phyloP scores from a whole-genome alignment of 768 basidiomycete genomes.

The Kwoniella botswanensis region DNA sequence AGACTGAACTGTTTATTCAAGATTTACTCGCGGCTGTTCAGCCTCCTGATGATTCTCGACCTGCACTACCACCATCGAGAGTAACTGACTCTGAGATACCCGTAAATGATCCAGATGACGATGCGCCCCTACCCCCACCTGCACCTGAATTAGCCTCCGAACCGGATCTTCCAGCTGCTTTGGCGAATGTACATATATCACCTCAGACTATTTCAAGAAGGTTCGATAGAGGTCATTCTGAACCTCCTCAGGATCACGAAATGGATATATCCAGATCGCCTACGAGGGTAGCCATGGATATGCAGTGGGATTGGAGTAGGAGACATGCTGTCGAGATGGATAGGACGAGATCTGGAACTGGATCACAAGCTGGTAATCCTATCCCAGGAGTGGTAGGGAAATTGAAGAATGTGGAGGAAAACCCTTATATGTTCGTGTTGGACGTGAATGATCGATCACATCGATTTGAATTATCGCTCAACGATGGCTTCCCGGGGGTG shows the following conservation, averaged over 20 bases:
- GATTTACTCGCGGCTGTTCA: conserved; percentile 30
- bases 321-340: conserved; percentile 61
- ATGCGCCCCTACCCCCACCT: conserved; percentile 43
- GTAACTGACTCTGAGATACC: conserved; percentile 28
- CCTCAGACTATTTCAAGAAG: conserved; percentile 18
- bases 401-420: conserved; percentile 67
- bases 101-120: conserved; percentile 54
- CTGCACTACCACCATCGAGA: conserved; percentile 29
- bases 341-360: conserved; percentile 11
- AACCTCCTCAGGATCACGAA: conserved; percentile 38
- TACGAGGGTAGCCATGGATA: conserved; percentile 61
- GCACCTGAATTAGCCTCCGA: conserved; percentile 22
- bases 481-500: conserved; percentile 56
- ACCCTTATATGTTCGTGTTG: conserved; percentile 70
- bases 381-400: neutral
- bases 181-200: conserved; percentile 18
- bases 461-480: conserved; percentile 73
- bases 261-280: conserved; percentile 13
- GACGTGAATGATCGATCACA: conserved; percentile 66
- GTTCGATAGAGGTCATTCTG: conserved; percentile 41
- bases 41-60: conserved; percentile 29
- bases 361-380: neutral
- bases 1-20: conserved; percentile 23
- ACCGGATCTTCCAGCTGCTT: conserved; percentile 19
- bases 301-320: conserved; percentile 93